Evolutionary conservation across 441 rosid species (phyloP), one percentile per base, ranked within the genome.

Genomic region (Mallotus repandus): DNA sequence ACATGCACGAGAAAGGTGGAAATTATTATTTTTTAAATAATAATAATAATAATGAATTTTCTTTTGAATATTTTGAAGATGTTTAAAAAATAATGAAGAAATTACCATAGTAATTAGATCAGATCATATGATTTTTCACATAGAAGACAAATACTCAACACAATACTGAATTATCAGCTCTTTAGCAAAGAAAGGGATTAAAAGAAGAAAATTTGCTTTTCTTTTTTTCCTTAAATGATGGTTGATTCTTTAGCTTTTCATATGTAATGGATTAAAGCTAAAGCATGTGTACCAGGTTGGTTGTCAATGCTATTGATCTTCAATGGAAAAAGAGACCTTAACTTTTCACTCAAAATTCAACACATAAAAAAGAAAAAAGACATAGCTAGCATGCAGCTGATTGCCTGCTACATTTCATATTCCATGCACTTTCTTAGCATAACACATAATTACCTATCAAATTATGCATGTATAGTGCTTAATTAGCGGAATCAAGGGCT

Each of bases 281-380:
- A 75, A 64, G 45, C 32, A 12, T 16, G 25, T 13, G 19, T 43
- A 35, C 43, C 69, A 32, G 58, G 71, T 43, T 57, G 78, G 56
- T 38, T 25, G 41, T 43, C 75, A 38, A 41, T 53, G 53, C 16
- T 41, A 35, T 2, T 16, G 68, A 62, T 29, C 15, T 56, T 75
- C 25, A 63, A 54, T 38, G 50, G 16, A 45, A 13, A 73, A 66
- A 58, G 43, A 48, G 25, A 52, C 8, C 7, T 16, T 38, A 14
- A 10, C 3, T 25, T 59, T 66, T 68, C 72, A 63, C 64, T 69
- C 61, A 69, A 21, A 72, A 59, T 58, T 79, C 71, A 35, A 50
- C 75, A 29, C 32, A 29, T 2, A 29, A 29, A 29, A 29, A 25
- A 25, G 29, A 25, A 25, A 29, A 29, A 29, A 48, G 32, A 29